Evolutionary conservation across 1,139 yeast species (phyloP), one percentile per base, ranked within the genome.

Genomic region (Zygotorulaspora mrakii): DNA sequence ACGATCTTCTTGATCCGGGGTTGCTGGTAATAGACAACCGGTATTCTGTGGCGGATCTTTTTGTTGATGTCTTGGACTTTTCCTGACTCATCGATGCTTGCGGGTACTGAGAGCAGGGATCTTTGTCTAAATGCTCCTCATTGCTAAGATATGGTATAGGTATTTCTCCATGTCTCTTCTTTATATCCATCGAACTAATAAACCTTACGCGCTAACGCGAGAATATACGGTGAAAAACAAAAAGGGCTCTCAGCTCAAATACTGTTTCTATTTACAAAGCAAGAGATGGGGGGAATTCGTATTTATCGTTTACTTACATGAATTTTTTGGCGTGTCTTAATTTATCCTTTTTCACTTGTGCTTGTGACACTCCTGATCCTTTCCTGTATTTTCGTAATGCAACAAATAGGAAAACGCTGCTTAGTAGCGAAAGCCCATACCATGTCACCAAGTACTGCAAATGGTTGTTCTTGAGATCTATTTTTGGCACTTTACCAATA

Each of bases 391-490:
- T 77, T 53, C 65, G 74, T 46, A 82, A 58, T 8, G 85, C 78
- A 23, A 74, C 63, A 39, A 76, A 62, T 17, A 89, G 69, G 59
- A 85, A 72, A 23, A 80, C 76, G 0, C 88, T 57, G 33, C 95
- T 82, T 26, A 84, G 74, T 28, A 82, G 54, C 1, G 88, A 79
- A 30, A 88, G 74, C 0, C 95, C 95, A 61, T 86, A 91, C 99
- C 99, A 91, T 0, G 99, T 91, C 16, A 87, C 76, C 55, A 91
- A 68, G 61, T 91, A 91, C 63, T 91, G 96, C 63, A 89, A 68
- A 61, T 91, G 99, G 57, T 89, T 88, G 62, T 91, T 94, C 49
- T 83, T 77, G 57, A 87, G 74, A 48, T 81, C 88, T 21, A 91
- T 78, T 54, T 77, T 77, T 10, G 96, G 94, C 4, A 73, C 67